Conservation (phyloP, 176 grass and related monocot species). For the Bothriochloa decipiens region DNA sequence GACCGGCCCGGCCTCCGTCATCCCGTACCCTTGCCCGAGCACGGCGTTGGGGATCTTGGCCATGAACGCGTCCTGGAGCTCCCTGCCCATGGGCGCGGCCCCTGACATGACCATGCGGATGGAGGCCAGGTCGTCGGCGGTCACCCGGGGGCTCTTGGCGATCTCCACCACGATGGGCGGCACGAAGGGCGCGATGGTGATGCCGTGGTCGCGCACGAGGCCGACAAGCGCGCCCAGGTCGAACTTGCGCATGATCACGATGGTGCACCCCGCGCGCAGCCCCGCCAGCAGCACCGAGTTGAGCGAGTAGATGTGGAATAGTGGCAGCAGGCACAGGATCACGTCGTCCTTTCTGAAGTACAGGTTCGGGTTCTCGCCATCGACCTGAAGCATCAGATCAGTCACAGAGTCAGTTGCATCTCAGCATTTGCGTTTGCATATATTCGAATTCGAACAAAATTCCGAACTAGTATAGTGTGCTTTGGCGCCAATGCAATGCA, state of each 20-base stretch:
- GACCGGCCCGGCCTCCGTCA: constrained; percentile 90
- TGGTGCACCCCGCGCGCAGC: constrained; percentile 60
- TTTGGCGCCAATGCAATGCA: constrained; percentile 9
- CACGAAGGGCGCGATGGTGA: constrained; percentile 78
- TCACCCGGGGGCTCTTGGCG: constrained; percentile 68
- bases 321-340: constrained; percentile 72
- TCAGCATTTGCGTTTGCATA: neutral
- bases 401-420: neutral
- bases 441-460: neutral
- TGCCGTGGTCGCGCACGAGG: constrained; percentile 46
- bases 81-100: constrained; percentile 83
- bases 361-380: constrained; percentile 86
- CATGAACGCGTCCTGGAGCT: constrained; percentile 83
- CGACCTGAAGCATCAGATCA: constrained; percentile 25
- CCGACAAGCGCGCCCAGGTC: constrained; percentile 59
- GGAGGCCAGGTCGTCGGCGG: constrained; percentile 61
- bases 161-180: constrained; percentile 94
- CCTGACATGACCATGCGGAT: constrained; percentile 90
- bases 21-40: constrained; percentile 89
- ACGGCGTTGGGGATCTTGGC: constrained; percentile 81
- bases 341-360: constrained; percentile 79
- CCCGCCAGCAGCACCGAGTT: constrained; percentile 86
- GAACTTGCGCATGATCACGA: constrained; percentile 87
- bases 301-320: constrained; percentile 99
- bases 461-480: neutral